phyloP scores from a whole-genome alignment of 164 flowering plant species.

The Umbellularia californica region DNA sequence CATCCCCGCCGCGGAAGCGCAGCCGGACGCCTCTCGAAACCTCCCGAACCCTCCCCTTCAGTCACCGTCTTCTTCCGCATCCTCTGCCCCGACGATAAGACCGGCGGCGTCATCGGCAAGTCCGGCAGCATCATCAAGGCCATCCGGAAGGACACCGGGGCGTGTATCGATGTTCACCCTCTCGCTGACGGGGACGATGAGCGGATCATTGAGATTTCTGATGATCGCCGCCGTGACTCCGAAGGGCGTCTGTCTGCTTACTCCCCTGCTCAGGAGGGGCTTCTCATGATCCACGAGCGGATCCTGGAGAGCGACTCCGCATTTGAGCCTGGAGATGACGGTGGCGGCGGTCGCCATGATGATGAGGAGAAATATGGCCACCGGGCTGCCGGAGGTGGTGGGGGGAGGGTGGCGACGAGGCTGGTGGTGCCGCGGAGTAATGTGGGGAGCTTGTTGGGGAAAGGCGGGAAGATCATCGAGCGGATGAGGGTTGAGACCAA shows the following conservation, averaged over 20 bases:
- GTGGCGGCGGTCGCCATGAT: slow-evolving; percentile 34
- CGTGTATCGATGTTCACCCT: slow-evolving; percentile 92
- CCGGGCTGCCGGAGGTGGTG: slow-evolving; percentile 28
- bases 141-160: slow-evolving; percentile 90
- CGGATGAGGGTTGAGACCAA: slow-evolving; percentile 95
- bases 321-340: slow-evolving; percentile 22
- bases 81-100: slow-evolving; percentile 76
- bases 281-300: slow-evolving; percentile 82
- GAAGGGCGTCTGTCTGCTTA: slow-evolving; percentile 73
- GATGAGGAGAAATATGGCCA: slow-evolving; percentile 38
- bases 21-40: slow-evolving; percentile 27
- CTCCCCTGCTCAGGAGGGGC: slow-evolving; percentile 91
- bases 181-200: slow-evolving; percentile 82
- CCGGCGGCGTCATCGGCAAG: slow-evolving; percentile 91
- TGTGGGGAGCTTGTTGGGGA: slow-evolving; percentile 92
- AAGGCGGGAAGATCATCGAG: slow-evolving; percentile 97
- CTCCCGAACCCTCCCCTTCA: slow-evolving; percentile 33
- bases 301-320: slow-evolving; percentile 68
- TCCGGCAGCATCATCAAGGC: slow-evolving; percentile 84
- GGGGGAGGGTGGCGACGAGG: slow-evolving; percentile 62
- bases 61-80: slow-evolving; percentile 69
- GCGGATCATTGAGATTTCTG: slow-evolving; percentile 92
- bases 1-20: slow-evolving; percentile 42
- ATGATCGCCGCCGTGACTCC: slow-evolving; percentile 63
- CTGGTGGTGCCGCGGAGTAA: slow-evolving; percentile 83